These are phyloP conservation scores for Magnolia officinalis DNA, from an alignment of 164 flowering plant species.

Conservation along the genomic window DNA sequence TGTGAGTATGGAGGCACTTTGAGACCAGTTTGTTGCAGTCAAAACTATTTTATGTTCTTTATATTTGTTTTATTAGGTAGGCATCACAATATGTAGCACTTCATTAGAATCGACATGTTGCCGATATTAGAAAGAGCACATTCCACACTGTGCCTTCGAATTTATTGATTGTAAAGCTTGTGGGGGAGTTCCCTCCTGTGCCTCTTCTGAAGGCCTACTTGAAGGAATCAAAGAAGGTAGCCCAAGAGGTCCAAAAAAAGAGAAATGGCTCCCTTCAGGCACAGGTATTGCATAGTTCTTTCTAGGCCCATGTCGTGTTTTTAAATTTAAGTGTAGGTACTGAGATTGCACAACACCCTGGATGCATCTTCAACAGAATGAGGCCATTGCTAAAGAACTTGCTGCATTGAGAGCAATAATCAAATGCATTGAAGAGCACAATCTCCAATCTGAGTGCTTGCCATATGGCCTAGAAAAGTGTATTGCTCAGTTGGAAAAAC, in stretches of 20 bases:
- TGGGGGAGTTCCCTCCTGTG: conserved; percentile 60
- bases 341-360: no score
- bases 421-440: no score
- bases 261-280: conserved; percentile 32
- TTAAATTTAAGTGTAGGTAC: not conserved
- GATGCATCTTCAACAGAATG: no score
- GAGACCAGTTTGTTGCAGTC: not conserved
- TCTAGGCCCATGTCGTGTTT: not conserved
- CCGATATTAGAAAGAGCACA: not conserved
- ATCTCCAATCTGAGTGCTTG: no score
- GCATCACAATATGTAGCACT: no score
- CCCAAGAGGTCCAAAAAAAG: conserved; percentile 29
- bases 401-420: no score
- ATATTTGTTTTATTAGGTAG: no score
- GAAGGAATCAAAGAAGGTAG: conserved; percentile 37
- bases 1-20: conserved; percentile 49
- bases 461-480: no score
- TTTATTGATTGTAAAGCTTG: conserved; percentile 13
- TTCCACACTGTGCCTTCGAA: conserved; percentile 34
- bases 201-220: conserved; percentile 45
- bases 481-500: no score
- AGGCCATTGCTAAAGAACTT: no score
- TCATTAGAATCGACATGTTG: not conserved
- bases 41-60: not conserved
- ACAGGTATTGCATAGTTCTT: conserved; percentile 30